Conservation (phyloP, 1,284 basidiomycete species). For the Hemileia vastatrix region DNA sequence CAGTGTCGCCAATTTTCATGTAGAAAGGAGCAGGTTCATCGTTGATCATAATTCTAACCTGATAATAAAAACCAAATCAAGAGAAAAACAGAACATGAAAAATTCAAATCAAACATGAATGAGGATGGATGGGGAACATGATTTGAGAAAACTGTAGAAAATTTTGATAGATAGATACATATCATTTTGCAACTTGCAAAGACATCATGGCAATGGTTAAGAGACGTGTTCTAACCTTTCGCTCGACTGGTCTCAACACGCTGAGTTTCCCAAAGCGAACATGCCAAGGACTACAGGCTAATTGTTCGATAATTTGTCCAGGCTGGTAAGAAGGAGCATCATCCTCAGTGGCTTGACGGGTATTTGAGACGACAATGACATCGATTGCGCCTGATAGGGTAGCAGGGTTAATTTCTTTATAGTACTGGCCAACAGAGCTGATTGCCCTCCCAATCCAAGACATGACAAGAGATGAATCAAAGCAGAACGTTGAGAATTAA, state of each 20-base stretch:
- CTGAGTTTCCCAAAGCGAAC: conserved; percentile 98
- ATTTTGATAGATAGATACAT: too few relatives aligned
- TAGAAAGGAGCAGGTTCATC: conserved; percentile 66
- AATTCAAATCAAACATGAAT: background rate
- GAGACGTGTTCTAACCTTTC: conserved; percentile 57
- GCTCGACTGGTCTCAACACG: conserved; percentile 84
- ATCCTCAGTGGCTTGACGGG: conserved; percentile 44
- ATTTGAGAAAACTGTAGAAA: too few relatives aligned
- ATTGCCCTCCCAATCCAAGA: conserved; percentile 28
- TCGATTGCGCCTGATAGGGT: conserved; percentile 94
- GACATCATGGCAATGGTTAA: background rate
- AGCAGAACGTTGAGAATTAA: too few relatives aligned
- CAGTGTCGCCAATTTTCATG: conserved; percentile 99
- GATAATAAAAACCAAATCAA: background rate
- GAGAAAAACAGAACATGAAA: background rate
- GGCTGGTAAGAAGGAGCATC: conserved; percentile 25
- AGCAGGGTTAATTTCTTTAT: conserved; percentile 64
- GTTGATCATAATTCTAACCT: conserved; percentile 51
- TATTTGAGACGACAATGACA: conserved; percentile 66
- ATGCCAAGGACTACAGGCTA: conserved; percentile 92
- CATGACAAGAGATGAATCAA: conserved; percentile 23
- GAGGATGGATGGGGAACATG: background rate
- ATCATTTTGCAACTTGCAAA: too few relatives aligned
- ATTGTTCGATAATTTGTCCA: conserved; percentile 46
- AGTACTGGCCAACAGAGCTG: conserved; percentile 30